A percentile compares a stretch with the other conserved stretches of the same genome.
phyloP scores from a whole-genome alignment of 176 grass and related monocot species.

The Themeda triandra region DNA sequence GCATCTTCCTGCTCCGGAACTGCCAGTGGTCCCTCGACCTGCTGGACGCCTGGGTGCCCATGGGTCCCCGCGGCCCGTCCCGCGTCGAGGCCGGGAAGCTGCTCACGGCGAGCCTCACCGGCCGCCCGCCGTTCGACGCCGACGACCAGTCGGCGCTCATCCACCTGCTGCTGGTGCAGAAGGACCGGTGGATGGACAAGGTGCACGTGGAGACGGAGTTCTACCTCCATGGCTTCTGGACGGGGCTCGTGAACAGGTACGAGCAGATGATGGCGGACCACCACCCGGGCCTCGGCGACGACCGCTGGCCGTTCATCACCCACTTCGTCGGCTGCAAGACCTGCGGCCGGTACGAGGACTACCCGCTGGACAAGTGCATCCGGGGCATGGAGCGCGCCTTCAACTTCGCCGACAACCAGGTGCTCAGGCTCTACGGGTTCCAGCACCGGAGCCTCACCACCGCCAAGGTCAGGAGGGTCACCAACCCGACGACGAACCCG shows the following conservation, averaged over 20 bases:
- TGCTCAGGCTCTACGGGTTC: conserved; percentile 65
- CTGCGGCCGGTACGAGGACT: conserved; percentile 52
- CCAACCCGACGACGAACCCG: conserved; percentile 26
- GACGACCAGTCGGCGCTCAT: conserved; percentile 88
- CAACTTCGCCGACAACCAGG: conserved; percentile 89
- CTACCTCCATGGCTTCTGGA: conserved; percentile 75
- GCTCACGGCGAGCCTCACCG: conserved; percentile 40
- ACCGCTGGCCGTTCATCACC: conserved; percentile 77
- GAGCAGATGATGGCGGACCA: conserved; percentile 81
- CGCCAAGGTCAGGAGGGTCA: conserved; percentile 43
- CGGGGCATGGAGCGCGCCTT: conserved; percentile 74
- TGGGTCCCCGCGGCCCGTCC: conserved; percentile 51
- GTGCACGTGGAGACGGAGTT: conserved; percentile 71
- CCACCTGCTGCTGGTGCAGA: conserved; percentile 60
- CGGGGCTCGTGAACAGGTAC: conserved; percentile 63
- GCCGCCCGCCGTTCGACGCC: conserved; percentile 67
- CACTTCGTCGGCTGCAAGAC: conserved; percentile 85
- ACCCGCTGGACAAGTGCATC: conserved; percentile 60
- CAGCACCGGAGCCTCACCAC: conserved; percentile 44
- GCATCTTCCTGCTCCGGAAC: conserved; percentile 69
- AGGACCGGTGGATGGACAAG: conserved; percentile 52
- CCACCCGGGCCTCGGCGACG: conserved; percentile 80
- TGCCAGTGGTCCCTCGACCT: conserved; percentile 90
- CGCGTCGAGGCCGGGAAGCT: conserved; percentile 53
- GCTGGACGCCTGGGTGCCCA: conserved; percentile 71